Base-by-base conservation (phyloP, 768 basidiomycete genomes). In the Tubosaeta brunneosetosa region DNA sequence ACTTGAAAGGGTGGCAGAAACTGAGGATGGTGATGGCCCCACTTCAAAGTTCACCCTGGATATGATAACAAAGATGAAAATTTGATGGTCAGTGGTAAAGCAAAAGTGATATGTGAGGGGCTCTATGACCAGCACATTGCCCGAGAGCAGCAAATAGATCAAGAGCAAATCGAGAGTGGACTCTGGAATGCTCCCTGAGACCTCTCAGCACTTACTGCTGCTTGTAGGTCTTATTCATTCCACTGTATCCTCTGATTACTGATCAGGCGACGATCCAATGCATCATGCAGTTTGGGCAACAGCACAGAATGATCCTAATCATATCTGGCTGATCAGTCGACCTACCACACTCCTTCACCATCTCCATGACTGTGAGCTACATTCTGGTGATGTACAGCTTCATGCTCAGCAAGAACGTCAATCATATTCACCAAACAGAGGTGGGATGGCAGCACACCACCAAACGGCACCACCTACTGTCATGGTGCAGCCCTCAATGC, bases 241-340 rank as follows among this genome's bases (percentile, higher is more conserved):
- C 2, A 6, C 9, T 9, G 9, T 29, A 29, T 29, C 29, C 9
- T 29, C 9, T 22, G 22, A 22, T 9, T 50, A n/a, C 42, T 54
- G 44, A 54, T 17, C 2, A 13, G 13, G 5, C 25, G 22, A 22
- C 22, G 22, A 22, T 22, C 22, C 3, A 3, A n/a, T 8, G 9
- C 9, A 9, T 29, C 6, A 6, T 38, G 7, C 37, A 52, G 55
- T 56, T 29, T 58, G 57, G 57, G 57, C 47, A 17, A 52, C 22
- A 19, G 54, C 6, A 7, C 57, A 55, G 36, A 49, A 4, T 13
- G 47, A 55, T 19, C 1, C 32, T 9, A 50, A 43, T 2, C 14
- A 3, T 7, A 49, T 55, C 31, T 58, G 54, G 57, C 34, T 44
- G 27, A 25, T 57, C 43, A 55, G 53, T 48, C 14, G n/a, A 16